A percentile compares a stretch with the other conserved stretches of the same genome.
These are phyloP conservation scores for Rhizoctonia solani DNA, from an alignment of 1,284 basidiomycete genomes.

Conservation along the genomic window DNA sequence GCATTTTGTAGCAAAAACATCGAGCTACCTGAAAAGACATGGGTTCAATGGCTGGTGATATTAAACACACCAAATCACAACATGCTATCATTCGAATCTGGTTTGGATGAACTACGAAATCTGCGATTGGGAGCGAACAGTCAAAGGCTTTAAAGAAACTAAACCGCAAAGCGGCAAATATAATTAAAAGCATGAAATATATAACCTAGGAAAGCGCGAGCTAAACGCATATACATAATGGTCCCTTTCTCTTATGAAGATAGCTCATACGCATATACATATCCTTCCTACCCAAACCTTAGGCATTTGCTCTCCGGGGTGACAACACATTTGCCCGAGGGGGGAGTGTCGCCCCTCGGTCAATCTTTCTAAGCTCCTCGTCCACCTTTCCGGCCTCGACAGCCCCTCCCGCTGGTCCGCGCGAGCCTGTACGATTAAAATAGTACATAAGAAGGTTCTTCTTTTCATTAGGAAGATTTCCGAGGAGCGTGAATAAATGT, in stretches of 20 bases:
- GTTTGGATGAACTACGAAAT: too few relatives aligned
- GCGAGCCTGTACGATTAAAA: conserved; percentile 78
- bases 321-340: background rate
- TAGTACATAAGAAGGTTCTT: conserved; percentile 83
- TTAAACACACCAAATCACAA: too few relatives aligned
- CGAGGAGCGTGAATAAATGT: conserved; percentile 74
- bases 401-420: conserved; percentile 42
- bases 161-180: conserved; percentile 1
- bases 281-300: background rate
- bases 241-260: too few relatives aligned
- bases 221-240: background rate
- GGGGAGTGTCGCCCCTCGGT: conserved; percentile 19
- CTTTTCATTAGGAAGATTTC: conserved; percentile 79
- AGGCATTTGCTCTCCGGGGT: background rate
- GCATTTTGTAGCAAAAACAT: too few relatives aligned
- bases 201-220: background rate
- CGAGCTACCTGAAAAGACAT: too few relatives aligned
- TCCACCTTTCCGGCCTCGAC: conserved; percentile 32
- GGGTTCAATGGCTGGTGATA: too few relatives aligned
- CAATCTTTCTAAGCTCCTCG: conserved; percentile 35
- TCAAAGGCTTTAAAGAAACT: conserved; percentile 14
- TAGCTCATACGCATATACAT: conserved; percentile 1
- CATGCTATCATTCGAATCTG: too few relatives aligned
- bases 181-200: too few relatives aligned
- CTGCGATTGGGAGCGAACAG: too few relatives aligned